A percentile compares a stretch with the other conserved stretches of the same genome.
Conservation (phyloP, 805 yeast species). For the Saccharomycopsis sp. region DNA sequence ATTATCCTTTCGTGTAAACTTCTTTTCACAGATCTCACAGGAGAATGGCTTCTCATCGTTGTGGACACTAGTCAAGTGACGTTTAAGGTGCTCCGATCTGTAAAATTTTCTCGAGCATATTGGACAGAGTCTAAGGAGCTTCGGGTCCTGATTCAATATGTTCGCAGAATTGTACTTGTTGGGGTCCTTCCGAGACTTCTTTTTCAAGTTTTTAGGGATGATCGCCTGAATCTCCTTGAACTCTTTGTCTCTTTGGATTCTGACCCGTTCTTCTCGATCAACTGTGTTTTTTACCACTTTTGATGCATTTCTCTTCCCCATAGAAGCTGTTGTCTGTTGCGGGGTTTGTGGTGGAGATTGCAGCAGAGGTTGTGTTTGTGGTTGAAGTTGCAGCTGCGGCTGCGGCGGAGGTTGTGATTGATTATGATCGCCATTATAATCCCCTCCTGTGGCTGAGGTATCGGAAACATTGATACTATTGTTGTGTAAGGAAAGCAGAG, state of each 20-base stretch:
- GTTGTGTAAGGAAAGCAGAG: too few species aligned
- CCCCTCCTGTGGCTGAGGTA: too few species aligned
- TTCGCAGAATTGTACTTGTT: constrained; percentile 15
- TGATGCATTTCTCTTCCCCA: background rate
- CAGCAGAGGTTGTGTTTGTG: background rate
- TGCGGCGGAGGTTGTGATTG: background rate
- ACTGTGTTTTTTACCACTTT: background rate
- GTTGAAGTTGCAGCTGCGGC: too few species aligned
- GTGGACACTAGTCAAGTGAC: constrained; percentile 19
- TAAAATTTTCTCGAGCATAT: constrained; percentile 18
- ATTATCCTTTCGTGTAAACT: constrained; percentile 19
- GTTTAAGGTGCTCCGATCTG: constrained; percentile 16
- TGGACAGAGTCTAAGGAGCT: constrained; percentile 11
- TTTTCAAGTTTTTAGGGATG: constrained; percentile 16
- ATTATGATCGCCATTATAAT: background rate
- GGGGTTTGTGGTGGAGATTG: background rate
- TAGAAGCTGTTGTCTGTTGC: background rate
- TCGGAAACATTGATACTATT: too few species aligned
- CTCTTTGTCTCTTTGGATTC: constrained; percentile 8
- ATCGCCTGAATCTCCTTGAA: constrained; percentile 13
- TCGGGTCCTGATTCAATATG: constrained; percentile 16
- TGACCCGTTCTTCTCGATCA: background rate
- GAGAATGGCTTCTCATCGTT: constrained; percentile 16
- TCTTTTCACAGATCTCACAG: constrained; percentile 13
- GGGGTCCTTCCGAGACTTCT: constrained; percentile 16